Evolutionary conservation across 257 asterid species (phyloP).

Genomic region (Haberlea rhodopensis): DNA sequence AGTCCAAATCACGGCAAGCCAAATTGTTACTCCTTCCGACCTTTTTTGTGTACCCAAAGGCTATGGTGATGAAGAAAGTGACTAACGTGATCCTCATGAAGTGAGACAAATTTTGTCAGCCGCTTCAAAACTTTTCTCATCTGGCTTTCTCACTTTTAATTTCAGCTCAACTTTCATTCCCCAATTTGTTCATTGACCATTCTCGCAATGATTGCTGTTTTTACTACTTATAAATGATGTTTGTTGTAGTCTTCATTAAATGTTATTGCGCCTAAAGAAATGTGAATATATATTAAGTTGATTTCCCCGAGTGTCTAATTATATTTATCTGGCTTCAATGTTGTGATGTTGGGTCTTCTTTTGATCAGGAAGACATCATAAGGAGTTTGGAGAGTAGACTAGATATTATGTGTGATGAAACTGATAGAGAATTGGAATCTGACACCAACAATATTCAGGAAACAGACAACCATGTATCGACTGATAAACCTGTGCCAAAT

Average conservation of each 20-base stretch:
- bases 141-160: slow-evolving; percentile 5
- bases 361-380: no score
- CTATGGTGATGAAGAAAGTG: no score
- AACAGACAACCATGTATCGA: slow-evolving; percentile 30
- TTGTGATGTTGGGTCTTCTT: no score
- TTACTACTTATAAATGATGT: neutral
- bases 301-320: slow-evolving; percentile 13
- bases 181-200: slow-evolving; percentile 7
- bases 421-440: slow-evolving; percentile 54
- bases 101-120: neutral
- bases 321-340: slow-evolving; percentile 16
- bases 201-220: slow-evolving; percentile 19
- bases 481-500: slow-evolving; percentile 44
- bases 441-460: slow-evolving; percentile 36
- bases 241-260: slow-evolving; percentile 11
- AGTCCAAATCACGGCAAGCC: no score
- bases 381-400: slow-evolving; percentile 76
- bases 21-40: no score
- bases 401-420: slow-evolving; percentile 80
- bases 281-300: slow-evolving; percentile 18
- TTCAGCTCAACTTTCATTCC: slow-evolving; percentile 1
- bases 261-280: slow-evolving; percentile 16
- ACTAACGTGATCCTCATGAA: no score
- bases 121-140: neutral
- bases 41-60: no score